phyloP scores from a whole-genome alignment of 1,284 basidiomycete species.

The Golubevia pallescens region DNA sequence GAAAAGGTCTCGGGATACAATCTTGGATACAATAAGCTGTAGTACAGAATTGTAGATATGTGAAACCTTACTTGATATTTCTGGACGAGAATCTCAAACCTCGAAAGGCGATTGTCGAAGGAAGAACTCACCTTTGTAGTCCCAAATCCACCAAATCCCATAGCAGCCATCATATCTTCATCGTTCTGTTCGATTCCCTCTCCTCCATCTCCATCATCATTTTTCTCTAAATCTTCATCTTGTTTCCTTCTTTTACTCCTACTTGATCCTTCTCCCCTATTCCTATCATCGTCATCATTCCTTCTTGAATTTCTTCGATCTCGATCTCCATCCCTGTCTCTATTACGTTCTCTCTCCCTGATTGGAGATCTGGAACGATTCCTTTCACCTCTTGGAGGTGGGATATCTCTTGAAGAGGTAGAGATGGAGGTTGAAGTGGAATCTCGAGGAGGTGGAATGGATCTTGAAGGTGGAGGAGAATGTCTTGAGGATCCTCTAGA shows the following conservation, averaged over 20 bases:
- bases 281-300: slow-evolving; percentile 21
- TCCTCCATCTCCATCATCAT: slow-evolving; percentile 70
- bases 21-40: not conserved
- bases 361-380: not conserved
- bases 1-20: slow-evolving; percentile 2
- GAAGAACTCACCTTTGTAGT: slow-evolving; percentile 77
- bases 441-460: not conserved
- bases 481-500: not conserved
- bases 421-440: not conserved
- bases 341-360: slow-evolving; percentile 6
- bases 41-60: too few relatives aligned
- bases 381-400: not conserved
- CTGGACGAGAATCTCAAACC: too few relatives aligned
- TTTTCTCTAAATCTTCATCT: slow-evolving; percentile 64
- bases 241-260: slow-evolving; percentile 24
- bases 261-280: slow-evolving; percentile 19
- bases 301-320: slow-evolving; percentile 12
- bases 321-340: slow-evolving; percentile 17
- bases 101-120: not conserved
- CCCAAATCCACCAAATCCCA: slow-evolving; percentile 88
- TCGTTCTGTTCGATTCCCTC: slow-evolving; percentile 76
- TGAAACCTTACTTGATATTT: too few relatives aligned
- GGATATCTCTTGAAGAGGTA: not conserved
- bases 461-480: not conserved
- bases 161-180: slow-evolving; percentile 79